These are phyloP conservation scores for Phyllosticta citrichinensis DNA, from an alignment of 2,329 filamentous ascomycete genomes.

Conservation along the genomic window DNA sequence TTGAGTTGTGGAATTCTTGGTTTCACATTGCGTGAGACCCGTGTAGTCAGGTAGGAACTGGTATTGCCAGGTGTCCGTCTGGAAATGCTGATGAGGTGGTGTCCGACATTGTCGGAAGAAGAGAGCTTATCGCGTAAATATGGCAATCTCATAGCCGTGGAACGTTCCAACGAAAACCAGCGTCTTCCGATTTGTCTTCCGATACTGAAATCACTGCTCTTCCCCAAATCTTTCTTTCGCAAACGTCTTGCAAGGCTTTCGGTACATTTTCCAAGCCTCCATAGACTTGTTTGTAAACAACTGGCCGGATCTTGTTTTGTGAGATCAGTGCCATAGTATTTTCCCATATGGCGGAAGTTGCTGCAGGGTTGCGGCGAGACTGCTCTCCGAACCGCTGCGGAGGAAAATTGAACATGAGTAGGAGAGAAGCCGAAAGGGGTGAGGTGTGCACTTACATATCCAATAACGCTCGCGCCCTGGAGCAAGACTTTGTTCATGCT, in stretches of 20 bases:
- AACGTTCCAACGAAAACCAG: too few species aligned
- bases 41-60: too few species aligned
- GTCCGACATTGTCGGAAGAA: too few species aligned
- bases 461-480: conserved; percentile 43
- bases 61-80: too few species aligned
- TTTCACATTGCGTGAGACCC: too few species aligned
- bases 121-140: too few species aligned
- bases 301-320: not conserved
- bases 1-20: too few species aligned
- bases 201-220: not conserved
- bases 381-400: not conserved
- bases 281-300: not conserved
- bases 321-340: not conserved
- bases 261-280: not conserved
- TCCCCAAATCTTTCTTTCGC: not conserved
- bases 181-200: too few species aligned
- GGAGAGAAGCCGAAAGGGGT: not conserved
- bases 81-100: too few species aligned
- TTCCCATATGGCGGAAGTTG: not conserved
- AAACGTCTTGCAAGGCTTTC: not conserved
- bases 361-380: not conserved
- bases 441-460: conserved; percentile 35
- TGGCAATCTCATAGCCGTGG: too few species aligned
- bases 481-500: conserved; percentile 46
- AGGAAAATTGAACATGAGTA: not conserved